phyloP scores from a whole-genome alignment of 176 grass and related monocot genomes.

The Canna indica region DNA sequence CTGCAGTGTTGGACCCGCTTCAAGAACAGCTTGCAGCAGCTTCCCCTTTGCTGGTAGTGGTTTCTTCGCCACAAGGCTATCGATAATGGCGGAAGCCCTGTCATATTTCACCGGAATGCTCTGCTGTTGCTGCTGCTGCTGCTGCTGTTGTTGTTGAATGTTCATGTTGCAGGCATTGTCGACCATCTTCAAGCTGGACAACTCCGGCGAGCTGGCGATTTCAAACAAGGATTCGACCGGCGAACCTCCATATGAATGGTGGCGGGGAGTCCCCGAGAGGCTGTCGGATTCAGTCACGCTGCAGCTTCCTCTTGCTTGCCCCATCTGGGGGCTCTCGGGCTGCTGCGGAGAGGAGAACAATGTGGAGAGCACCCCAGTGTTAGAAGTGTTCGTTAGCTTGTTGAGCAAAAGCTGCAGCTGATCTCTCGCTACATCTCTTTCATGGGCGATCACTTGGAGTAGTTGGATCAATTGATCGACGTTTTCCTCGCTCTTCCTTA shows the following conservation, averaged over 20 bases:
- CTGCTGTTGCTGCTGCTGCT: constrained; percentile 1
- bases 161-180: neutral
- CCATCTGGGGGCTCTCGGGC: neutral
- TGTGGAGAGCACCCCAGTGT: neutral
- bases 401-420: constrained; percentile 38
- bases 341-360: neutral
- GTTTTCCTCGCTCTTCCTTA: constrained; percentile 48
- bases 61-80: constrained; percentile 37
- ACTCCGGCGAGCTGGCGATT: constrained; percentile 30
- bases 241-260: constrained; percentile 29
- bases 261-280: constrained; percentile 21
- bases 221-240: constrained; percentile 5
- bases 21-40: constrained; percentile 57
- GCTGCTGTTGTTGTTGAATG: constrained; percentile 6
- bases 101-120: constrained; percentile 15
- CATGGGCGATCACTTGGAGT: constrained; percentile 40
- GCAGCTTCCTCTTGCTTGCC: constrained; percentile 30
- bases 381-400: constrained; percentile 10
- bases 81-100: constrained; percentile 8
- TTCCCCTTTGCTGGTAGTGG: constrained; percentile 53
- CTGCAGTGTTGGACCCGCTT: constrained; percentile 60
- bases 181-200: constrained; percentile 28
- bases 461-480: constrained; percentile 54
- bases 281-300: constrained; percentile 69
- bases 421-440: constrained; percentile 54